A percentile compares a stretch with the other conserved stretches of the same genome.
These are phyloP conservation scores for Bretziella fagacearum DNA, from an alignment of 2,329 filamentous ascomycete species.

Conservation along the genomic window DNA sequence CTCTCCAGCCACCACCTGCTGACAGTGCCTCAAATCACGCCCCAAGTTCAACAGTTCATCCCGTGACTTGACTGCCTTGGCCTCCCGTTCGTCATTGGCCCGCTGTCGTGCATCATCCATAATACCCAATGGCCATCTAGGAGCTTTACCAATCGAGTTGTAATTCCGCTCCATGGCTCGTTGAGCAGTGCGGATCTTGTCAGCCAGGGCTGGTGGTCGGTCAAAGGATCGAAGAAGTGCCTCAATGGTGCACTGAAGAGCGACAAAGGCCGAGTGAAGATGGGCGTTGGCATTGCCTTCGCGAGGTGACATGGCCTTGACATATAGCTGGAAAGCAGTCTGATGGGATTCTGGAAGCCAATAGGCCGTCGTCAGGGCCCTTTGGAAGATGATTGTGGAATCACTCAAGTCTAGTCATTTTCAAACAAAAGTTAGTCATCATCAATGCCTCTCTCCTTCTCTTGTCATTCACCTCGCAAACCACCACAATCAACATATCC, in stretches of 20 bases:
- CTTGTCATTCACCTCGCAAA: background rate
- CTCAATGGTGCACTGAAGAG: slow-evolving; percentile 67
- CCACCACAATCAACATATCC: background rate
- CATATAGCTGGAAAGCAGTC: slow-evolving; percentile 55
- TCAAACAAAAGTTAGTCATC: background rate
- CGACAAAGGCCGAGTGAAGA: slow-evolving; percentile 61
- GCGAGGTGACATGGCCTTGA: slow-evolving; percentile 43
- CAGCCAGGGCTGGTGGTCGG: slow-evolving; percentile 62
- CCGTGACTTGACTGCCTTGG: slow-evolving; percentile 54
- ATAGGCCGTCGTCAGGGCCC: slow-evolving; percentile 35
- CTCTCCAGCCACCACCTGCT: slow-evolving; percentile 82
- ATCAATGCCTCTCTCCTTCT: background rate
- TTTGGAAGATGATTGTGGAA: slow-evolving; percentile 38
- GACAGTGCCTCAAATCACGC: slow-evolving; percentile 73
- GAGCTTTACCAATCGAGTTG: slow-evolving; percentile 54
- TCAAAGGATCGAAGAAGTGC: slow-evolving; percentile 66
- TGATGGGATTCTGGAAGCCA: slow-evolving; percentile 55
- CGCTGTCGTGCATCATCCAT: slow-evolving; percentile 77
- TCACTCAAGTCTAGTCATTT: slow-evolving; percentile 51
- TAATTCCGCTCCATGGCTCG: slow-evolving; percentile 64
- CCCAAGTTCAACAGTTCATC: slow-evolving; percentile 58
- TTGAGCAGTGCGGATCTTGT: slow-evolving; percentile 54
- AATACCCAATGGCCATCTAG: slow-evolving; percentile 64
- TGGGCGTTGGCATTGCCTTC: slow-evolving; percentile 56
- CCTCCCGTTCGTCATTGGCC: slow-evolving; percentile 68